Evolutionary conservation across 345 rosid species (phyloP).

Genomic region (Pelargonium nanum): DNA sequence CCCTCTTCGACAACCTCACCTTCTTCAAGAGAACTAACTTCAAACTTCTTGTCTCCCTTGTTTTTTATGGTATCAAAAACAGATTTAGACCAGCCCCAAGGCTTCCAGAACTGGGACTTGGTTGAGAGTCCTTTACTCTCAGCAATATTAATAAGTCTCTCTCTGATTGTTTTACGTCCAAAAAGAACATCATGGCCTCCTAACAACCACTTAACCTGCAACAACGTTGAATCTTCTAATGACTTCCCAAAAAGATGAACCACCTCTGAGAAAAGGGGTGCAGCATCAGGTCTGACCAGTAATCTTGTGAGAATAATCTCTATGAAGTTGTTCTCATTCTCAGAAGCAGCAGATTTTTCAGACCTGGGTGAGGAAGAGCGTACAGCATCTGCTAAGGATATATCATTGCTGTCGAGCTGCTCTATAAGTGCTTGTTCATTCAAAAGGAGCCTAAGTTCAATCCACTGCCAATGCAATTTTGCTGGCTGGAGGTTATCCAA

Average conservation of each 20-base stretch:
- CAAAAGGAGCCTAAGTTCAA: slow-evolving; percentile 93
- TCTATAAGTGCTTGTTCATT: slow-evolving; percentile 90
- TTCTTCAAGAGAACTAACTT: slow-evolving; percentile 59
- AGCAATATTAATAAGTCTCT: slow-evolving; percentile 67
- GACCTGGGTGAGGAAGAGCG: slow-evolving; percentile 61
- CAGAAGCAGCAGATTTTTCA: slow-evolving; percentile 70
- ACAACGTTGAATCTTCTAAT: slow-evolving; percentile 87
- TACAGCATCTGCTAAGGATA: slow-evolving; percentile 61
- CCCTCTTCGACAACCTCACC: no score
- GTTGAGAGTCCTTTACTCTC: slow-evolving; percentile 66
- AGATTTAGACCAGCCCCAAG: slow-evolving; percentile 83
- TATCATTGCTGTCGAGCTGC: slow-evolving; percentile 64
- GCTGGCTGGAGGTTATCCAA: slow-evolving; percentile 89
- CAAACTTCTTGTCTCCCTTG: slow-evolving; percentile 55
- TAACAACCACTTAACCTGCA: slow-evolving; percentile 89
- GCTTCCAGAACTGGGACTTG: slow-evolving; percentile 68
- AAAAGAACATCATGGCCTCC: slow-evolving; percentile 82
- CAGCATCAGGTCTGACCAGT: slow-evolving; percentile 94
- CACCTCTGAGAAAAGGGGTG: slow-evolving; percentile 82
- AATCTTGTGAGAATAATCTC: slow-evolving; percentile 86
- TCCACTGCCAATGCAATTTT: slow-evolving; percentile 99
- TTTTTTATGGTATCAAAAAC: slow-evolving; percentile 28
- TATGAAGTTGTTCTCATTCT: slow-evolving; percentile 80
- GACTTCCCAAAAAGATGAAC: slow-evolving; percentile 94
- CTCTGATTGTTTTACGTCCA: slow-evolving; percentile 86